Percentiles rank a stretch among this genome's conserved stretches.
These are phyloP conservation scores for Brassica juncea DNA, from an alignment of 345 rosid species.

Conservation along the genomic window DNA sequence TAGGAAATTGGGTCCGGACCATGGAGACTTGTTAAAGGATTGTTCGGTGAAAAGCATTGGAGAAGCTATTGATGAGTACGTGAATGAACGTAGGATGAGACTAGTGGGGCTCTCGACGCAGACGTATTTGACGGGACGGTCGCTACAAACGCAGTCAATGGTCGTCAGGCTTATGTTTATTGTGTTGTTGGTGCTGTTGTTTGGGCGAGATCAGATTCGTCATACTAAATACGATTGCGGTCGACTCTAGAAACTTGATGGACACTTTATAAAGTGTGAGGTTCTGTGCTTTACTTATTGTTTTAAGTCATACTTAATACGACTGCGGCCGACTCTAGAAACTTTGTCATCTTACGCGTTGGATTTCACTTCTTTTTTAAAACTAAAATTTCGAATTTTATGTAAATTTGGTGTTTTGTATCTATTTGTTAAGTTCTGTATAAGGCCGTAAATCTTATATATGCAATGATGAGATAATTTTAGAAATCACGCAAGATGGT, in stretches of 20 bases:
- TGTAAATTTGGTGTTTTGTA: neutral
- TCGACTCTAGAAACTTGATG: conserved; percentile 26
- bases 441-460: neutral
- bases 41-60: conserved; percentile 16
- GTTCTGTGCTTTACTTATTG: neutral
- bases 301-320: neutral
- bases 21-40: conserved; percentile 1
- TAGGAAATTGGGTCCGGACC: conserved; percentile 30
- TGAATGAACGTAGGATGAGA: conserved; percentile 40
- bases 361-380: neutral
- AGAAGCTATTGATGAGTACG: conserved; percentile 44
- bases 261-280: neutral
- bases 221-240: conserved; percentile 40
- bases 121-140: conserved; percentile 39
- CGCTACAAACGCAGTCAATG: conserved; percentile 24
- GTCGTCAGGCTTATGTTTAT: conserved; percentile 34
- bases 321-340: neutral
- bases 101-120: conserved; percentile 36
- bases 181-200: conserved; percentile 32
- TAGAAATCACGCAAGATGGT: no score
- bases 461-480: no score
- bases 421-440: neutral
- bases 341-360: neutral
- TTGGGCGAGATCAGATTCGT: conserved; percentile 35
- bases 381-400: neutral